Base-by-base conservation (phyloP, 176 grass and related monocot genomes). In the Microstegium vimineum region DNA sequence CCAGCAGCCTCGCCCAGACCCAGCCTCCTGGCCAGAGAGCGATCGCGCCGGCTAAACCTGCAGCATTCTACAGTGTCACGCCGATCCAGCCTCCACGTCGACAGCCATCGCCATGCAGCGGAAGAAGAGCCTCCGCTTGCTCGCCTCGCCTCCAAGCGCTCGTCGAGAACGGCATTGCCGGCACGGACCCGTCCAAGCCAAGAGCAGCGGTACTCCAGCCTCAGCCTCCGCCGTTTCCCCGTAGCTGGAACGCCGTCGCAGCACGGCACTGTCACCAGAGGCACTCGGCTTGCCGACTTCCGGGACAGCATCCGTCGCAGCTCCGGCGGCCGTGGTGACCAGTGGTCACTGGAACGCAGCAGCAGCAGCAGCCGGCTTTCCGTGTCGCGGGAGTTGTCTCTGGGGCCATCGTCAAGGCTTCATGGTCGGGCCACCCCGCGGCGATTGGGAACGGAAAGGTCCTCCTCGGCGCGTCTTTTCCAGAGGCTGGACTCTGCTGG, bases 141-240 rank as follows among this genome's bases (percentile, higher is more conserved):
- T 36, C 81, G 74, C 20, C 54, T 87, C 36, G 41, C 40, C 36
- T 75, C 85, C 33, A 78, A 35, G 42, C 32, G 43, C 31, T 88
- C 57, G 42, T 75, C 86, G 40, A 80, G 34, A 84, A 84, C 45
- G 5, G 62, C 75, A 5, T 5, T 43, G 79, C 73, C 57, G 35
- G 60, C 59, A 30, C 17, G 3, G 11, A 30, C 17, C 26, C 34
- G 14, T 49, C 65, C 69, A 7, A 61, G 54, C 20, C 30, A 32
- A 30, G 66, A 83, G 23, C 85, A 63, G 5, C 45, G 23, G 75
- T 2, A 20, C 20, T 20, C 45, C 23, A n/a, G 17, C 40, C 5
- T 73, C 9, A 56, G 13, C 17, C 41, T 40, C 8, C 1, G 33
- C 69, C 36, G 75, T 28, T 57, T 78, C 18, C 40, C 59, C 17